Percentiles rank a stretch among this genome's conserved stretches.
These are phyloP conservation scores for Pseudogymnoascus sp. DNA, from an alignment of 2,329 filamentous ascomycete species.

Conservation along the genomic window DNA sequence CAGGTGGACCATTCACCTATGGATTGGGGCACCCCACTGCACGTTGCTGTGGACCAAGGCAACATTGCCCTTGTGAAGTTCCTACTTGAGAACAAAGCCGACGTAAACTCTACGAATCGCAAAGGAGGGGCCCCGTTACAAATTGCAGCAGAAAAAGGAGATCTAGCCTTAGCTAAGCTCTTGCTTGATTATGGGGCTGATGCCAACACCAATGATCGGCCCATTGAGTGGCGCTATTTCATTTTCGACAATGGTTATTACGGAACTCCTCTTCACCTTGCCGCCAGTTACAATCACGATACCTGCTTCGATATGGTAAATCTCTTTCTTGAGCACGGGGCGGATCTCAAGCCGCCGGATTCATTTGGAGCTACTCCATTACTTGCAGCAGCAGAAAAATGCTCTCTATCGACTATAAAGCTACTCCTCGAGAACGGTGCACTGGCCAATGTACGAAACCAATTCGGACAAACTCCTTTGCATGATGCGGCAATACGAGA, in stretches of 20 bases:
- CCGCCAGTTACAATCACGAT: background rate
- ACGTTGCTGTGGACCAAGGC: background rate
- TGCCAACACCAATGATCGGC: too few species aligned
- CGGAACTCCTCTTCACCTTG: background rate
- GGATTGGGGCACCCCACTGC: background rate
- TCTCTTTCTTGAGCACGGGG: background rate
- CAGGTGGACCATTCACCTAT: background rate
- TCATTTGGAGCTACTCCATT: background rate
- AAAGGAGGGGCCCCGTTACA: background rate
- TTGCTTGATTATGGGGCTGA: background rate
- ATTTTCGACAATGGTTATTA: background rate
- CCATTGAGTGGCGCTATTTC: too few species aligned
- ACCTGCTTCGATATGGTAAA: background rate
- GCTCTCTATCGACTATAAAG: too few species aligned
- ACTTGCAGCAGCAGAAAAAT: background rate
- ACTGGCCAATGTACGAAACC: background rate
- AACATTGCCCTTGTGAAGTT: background rate
- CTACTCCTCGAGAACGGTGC: too few species aligned
- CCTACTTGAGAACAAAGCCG: background rate
- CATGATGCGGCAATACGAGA: too few species aligned
- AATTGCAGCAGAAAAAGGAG: background rate
- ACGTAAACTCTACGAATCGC: background rate
- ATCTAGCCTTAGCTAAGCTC: background rate
- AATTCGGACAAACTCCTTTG: too few species aligned
- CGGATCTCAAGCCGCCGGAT: too few species aligned